Conservation (phyloP, 139 green algal species). For the Chlorella sp. region DNA sequence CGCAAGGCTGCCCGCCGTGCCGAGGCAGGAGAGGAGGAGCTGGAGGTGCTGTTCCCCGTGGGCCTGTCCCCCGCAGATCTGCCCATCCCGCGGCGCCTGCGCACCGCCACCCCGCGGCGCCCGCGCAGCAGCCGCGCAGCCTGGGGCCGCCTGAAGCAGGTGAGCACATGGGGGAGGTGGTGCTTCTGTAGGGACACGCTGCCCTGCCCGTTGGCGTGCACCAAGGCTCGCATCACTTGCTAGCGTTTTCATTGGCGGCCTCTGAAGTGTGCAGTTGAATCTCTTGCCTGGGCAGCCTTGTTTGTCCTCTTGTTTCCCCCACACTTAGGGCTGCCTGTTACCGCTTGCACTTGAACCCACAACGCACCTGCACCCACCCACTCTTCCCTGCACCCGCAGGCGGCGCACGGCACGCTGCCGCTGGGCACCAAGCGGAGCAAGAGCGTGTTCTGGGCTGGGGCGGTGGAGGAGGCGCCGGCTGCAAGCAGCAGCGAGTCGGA, state of each 20-base stretch:
- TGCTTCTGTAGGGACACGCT: not conserved
- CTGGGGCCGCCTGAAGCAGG: conserved; percentile 42
- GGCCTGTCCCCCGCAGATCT: conserved; percentile 17
- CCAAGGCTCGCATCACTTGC: not conserved
- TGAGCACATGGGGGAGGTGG: not conserved
- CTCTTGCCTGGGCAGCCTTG: too few relatives aligned
- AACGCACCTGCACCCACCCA: not conserved
- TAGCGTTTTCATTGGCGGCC: not conserved
- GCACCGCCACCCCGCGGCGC: conserved; percentile 7
- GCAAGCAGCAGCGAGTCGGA: conserved; percentile 24
- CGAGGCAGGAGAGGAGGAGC: not conserved
- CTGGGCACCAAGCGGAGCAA: conserved; percentile 38
- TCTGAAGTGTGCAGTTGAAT: not conserved
- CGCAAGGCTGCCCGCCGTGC: conserved; percentile 9
- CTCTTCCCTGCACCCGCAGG: not conserved
- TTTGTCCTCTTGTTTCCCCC: too few relatives aligned
- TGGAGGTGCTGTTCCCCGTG: conserved; percentile 25
- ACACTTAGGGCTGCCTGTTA: not conserved
- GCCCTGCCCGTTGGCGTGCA: not conserved
- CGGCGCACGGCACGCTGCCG: conserved; percentile 42
- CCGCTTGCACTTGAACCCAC: not conserved
- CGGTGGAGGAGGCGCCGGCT: conserved; percentile 17
- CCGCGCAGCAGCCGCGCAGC: conserved; percentile 39
- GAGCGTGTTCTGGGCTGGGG: conserved; percentile 7
- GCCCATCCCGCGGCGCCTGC: conserved; percentile 23